Evolutionary conservation across 768 basidiomycete species (phyloP), one percentile per base, ranked within the genome.

Genomic region (Asterophora lycoperdoides): DNA sequence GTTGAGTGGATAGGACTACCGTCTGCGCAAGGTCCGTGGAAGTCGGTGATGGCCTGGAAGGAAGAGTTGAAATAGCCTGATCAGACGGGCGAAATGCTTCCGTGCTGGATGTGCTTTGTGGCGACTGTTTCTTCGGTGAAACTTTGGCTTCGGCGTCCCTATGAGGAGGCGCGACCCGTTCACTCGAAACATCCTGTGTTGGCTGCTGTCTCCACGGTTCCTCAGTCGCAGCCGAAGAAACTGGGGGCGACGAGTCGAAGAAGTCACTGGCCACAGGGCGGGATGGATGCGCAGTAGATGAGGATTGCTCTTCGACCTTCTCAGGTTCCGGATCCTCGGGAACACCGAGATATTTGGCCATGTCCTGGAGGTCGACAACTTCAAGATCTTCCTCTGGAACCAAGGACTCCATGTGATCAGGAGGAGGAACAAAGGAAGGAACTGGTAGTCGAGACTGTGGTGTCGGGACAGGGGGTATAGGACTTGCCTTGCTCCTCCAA

Each of bases 291-390:
- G 23, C 18, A 20, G 39, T 40, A 30, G 15, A 11, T 18, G 8
- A 63, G 51, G 52, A 56, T 34, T 56, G 40, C 18, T 63, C 50
- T 49, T 59, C 53, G 17, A 63, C 50, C 20, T 58, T 46, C 20
- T 55, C 43, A 39, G 55, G 41, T 35, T 63, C 46, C 20, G 53
- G 58, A 49, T 48, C 44, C 30, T 63, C 63, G 15, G 71, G 41
- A 40, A 68, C 68, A 23, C 78, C 81, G 9, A 86, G 72, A 51
- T 91, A 79, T 66, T 80, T 84, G 36, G 74, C 85, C 62, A 90
- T 72, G 40, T 92, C 88, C 2, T 78, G 77, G 56, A 89, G 92
- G 58, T 91, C 88, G 6, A 92, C 78, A n/a, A 86, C 77, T 58
- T 90, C 88, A 3, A 90, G 73, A 46, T 81, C 77, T 56, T 84